phyloP scores from a whole-genome alignment of 305 asterid genomes.

The Solanum hybrid region DNA sequence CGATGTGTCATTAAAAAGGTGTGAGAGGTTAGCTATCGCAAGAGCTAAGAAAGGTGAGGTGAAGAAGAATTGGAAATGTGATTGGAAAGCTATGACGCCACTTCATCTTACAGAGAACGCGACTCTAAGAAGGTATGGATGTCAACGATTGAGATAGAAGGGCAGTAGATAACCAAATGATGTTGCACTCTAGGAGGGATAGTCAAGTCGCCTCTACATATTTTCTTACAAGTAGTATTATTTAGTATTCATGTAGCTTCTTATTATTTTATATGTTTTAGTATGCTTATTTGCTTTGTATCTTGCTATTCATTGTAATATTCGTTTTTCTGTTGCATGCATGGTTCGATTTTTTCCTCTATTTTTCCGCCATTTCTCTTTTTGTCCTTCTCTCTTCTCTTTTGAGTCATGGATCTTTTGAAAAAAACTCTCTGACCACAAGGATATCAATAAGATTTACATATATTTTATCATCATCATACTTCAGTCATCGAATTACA shows the following conservation, averaged over 20 bases:
- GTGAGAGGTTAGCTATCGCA: background rate
- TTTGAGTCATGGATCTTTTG: background rate
- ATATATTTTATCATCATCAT: background rate
- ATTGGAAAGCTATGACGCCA: background rate
- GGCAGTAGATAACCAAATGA: background rate
- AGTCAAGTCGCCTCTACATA: background rate
- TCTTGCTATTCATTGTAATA: background rate
- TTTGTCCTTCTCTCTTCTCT: background rate
- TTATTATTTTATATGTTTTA: background rate
- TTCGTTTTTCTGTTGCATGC: background rate
- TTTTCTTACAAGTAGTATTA: background rate
- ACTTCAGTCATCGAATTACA: background rate
- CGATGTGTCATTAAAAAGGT: background rate
- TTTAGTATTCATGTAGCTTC: background rate
- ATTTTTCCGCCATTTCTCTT: background rate
- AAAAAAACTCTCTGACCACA: background rate
- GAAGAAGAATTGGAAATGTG: background rate
- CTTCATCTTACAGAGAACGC: background rate
- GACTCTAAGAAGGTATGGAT: background rate
- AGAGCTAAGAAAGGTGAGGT: background rate
- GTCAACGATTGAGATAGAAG: background rate
- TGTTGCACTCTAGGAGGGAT: background rate
- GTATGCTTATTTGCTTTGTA: background rate
- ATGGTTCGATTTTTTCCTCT: background rate
- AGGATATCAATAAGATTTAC: background rate